These are phyloP conservation scores for Saccharum officinarum DNA, from an alignment of 176 grass and related monocot genomes.

Conservation along the genomic window DNA sequence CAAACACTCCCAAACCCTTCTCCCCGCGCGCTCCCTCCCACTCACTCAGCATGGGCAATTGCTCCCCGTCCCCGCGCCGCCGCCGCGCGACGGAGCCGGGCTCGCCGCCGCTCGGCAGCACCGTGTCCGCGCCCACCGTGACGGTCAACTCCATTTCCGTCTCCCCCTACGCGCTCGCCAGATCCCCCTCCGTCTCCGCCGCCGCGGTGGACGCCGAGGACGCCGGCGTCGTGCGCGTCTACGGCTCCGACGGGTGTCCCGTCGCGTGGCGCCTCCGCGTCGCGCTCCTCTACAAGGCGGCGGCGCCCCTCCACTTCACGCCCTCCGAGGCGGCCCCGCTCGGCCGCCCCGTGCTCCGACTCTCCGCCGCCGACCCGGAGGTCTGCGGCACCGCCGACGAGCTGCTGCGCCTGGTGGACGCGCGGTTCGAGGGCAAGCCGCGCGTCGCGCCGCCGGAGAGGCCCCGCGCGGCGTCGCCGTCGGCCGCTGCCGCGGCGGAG, in stretches of 20 bases:
- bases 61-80: conserved; percentile 60
- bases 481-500: conserved; percentile 47
- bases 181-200: conserved; percentile 45
- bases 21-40: background rate
- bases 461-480: conserved; percentile 18
- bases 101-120: conserved; percentile 19
- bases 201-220: conserved; percentile 16
- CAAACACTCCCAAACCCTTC: background rate
- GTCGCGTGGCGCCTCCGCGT: conserved; percentile 74
- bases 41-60: conserved; percentile 43
- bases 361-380: conserved; percentile 62
- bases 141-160: conserved; percentile 19
- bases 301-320: conserved; percentile 72
- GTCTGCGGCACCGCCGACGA: conserved; percentile 56
- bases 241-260: conserved; percentile 81
- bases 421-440: conserved; percentile 69
- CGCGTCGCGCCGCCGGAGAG: conserved; percentile 42
- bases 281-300: conserved; percentile 86
- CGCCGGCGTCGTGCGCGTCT: conserved; percentile 59
- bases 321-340: conserved; percentile 73
- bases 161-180: conserved; percentile 42
- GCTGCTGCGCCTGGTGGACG: conserved; percentile 71
- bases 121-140: background rate
- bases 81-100: conserved; percentile 23
- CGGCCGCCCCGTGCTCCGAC: conserved; percentile 71